Evolutionary conservation across 2,329 filamentous ascomycete species (phyloP), one percentile per base, ranked within the genome.

Genomic region (Gaeumannomyces tritici): DNA sequence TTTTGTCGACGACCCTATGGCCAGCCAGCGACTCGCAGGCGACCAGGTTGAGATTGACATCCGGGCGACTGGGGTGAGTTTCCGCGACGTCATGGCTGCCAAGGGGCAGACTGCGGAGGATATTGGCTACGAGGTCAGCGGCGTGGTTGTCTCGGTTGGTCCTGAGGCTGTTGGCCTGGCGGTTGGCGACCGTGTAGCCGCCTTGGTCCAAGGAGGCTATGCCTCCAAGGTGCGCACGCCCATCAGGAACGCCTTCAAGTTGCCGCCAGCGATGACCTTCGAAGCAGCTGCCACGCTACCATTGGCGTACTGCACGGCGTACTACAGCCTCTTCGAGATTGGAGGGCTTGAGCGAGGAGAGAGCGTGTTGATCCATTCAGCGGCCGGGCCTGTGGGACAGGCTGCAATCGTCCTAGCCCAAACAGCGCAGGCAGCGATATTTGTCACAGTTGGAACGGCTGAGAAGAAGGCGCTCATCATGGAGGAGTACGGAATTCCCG

Each of bases 21-120:
- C 62, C 2, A 59, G 66, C 11, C 6, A 8, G n/a, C 69, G 72
- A 13, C 64, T 78, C 24, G 69, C 66, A 0, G 69, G 67, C 0
- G 70, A 75, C n/a, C 70, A 78, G 47, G 66, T 80, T 6, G 77
- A 79, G 65, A 73, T 80, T 60, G 73, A 76, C 60, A 72, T 79
- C n/a, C 73, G 72, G 35, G 75, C 75, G 7, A 71, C 75, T 0
- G 77, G 77, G 0, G 69, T 82, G 63, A 82, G 79, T 67, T 78
- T 77, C 65, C 73, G 73, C 35, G 80, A 83, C 64, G 72, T 78
- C 1, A 71, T 81, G 63, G 75, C 77, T 15, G 74, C 76, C 29
- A 75, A 73, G 70, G 75, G 74, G 2, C 74, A 76, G 58, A 67
- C 76, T 0, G 65, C 70, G 24, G 66, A 69, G 3, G 71, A 72